Base-by-base conservation (phyloP, 2,329 filamentous ascomycete species). In the Alternaria sp. region DNA sequence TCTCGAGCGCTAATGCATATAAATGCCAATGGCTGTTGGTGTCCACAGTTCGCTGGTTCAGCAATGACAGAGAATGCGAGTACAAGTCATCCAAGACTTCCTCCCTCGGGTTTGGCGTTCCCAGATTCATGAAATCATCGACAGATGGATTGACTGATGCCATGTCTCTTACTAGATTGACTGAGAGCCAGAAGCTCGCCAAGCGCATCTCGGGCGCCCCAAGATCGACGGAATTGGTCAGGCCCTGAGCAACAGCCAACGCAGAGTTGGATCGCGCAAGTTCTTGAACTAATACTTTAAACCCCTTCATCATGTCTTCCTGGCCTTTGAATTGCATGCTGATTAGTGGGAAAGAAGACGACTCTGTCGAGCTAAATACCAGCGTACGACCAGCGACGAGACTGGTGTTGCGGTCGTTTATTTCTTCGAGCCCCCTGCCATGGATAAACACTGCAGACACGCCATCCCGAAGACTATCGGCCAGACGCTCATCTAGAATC, bases 1-100 rank as follows among this genome's bases (percentile, higher is more conserved):
- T 87, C 77, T 98, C 95, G 2, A 99, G 81, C 1, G 94, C 91
- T 32, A 97, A 85, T 2, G 93, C 91, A 76, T 91, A 87, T 19
- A 93, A 79, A 30, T 90, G 88, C 91, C 91, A 93, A 73, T 96
- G 90, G 15, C 77, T 69, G 4, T 69, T 67, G 1, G 75, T 60
- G 1, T 83, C 79, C 5, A 71, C 58, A 12, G 75, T 70, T 10
- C 81, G 77, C 1, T 82, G 75, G 0, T 85, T 83, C 19, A 96
- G 80, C 1, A 90, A 77, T 1, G 86, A 84, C 2, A 93, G 83
- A 0, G 93, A 90, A 53, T 89, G 89, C 1, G 88, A 84, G 74
- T 93, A 93, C 0, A 96, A 76, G 61, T 93, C 90, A 61, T 90
- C 84, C 15, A 85, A 74, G 8, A 81, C 61, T 43, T 79, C 77